Evolutionary conservation across 345 rosid species (phyloP), one percentile per base, ranked within the genome.

Genomic region (Eucalyptus dawsonii): DNA sequence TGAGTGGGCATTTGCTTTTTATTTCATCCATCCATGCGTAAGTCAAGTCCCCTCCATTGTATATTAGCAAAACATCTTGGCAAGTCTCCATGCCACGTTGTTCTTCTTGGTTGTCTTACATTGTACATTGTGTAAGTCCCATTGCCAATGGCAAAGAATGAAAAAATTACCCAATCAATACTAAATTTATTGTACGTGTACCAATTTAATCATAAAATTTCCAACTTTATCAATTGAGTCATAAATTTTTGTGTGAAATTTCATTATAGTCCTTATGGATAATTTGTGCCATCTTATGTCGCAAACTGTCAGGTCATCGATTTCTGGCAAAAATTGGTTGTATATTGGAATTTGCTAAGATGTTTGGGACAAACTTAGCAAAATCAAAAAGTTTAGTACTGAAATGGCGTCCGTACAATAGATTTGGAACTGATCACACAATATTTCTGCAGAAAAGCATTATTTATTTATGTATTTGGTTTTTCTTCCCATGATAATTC

Each of bases 291-390:
- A 22, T 54, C 60, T 54, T 54, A 54, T 9, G 5, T 54, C 2
- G 3, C 27, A 54, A 54, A 22, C 27, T 0, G 1, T 1, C 1
- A 21, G 0, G 25, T 54, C 10, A 54, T 9, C 2, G 11, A 54
- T 54, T 54, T 54, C 5, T 54, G 2, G 58, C 0, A 0, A 19
- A 54, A 54, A 54, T 54, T 22, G 12, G 25, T 0, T 9, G 12
- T 54, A 54, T 8, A 54, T 22, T 54, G 25, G 60, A 54, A 54
- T 54, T 54, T 9, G 11, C 11, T 54, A 54, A 54, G 60, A 54
- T 54, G 60, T 21, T 54, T 54, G 2, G 27, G 5, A 54, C 5
- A 3, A 54, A 54, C 0, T 54, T 54, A 0, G 27, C 11, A 54
- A 54, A 54, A 54, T 54, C 0, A 9, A 54, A 54, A 54, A 54